Percentiles rank a stretch among this genome's conserved stretches.
phyloP scores from a whole-genome alignment of 495 filamentous ascomycete species.

The Lasiosphaeriaceae sp. region DNA sequence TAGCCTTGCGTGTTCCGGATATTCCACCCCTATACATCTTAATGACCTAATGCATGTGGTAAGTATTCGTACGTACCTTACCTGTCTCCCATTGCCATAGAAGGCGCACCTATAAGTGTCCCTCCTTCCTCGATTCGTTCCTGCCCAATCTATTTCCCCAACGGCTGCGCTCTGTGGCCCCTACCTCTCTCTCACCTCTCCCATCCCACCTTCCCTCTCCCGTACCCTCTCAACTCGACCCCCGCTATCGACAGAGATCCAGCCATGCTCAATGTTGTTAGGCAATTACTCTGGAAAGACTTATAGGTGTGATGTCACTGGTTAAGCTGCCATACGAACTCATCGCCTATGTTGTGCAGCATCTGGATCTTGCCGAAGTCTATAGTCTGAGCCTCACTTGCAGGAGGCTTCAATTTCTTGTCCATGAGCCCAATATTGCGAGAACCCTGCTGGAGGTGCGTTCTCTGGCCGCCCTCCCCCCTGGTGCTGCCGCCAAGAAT shows the following conservation, averaged over 20 bases:
- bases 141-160: too few species aligned
- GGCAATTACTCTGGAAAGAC: conserved; percentile 1
- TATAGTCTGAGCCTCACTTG: conserved; percentile 48
- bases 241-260: too few species aligned
- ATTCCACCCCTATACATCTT: too few species aligned
- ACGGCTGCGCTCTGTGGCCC: too few species aligned
- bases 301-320: conserved; percentile 23
- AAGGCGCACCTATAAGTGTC: too few species aligned
- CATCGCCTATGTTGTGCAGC: conserved; percentile 54
- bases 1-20: too few species aligned
- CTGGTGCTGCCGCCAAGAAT: not conserved
- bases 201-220: not conserved
- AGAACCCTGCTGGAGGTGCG: conserved; percentile 56
- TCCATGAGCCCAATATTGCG: conserved; percentile 60
- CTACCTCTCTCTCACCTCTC: not conserved
- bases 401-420: conserved; percentile 47
- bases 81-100: too few species aligned
- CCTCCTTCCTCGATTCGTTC: too few species aligned
- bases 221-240: not conserved
- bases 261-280: conserved; percentile 6
- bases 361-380: conserved; percentile 50
- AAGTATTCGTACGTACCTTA: too few species aligned
- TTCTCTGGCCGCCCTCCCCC: not conserved
- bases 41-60: too few species aligned
- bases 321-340: conserved; percentile 58